These are phyloP conservation scores for Amanita brunnescens DNA, from an alignment of 768 basidiomycete species.

Conservation along the genomic window DNA sequence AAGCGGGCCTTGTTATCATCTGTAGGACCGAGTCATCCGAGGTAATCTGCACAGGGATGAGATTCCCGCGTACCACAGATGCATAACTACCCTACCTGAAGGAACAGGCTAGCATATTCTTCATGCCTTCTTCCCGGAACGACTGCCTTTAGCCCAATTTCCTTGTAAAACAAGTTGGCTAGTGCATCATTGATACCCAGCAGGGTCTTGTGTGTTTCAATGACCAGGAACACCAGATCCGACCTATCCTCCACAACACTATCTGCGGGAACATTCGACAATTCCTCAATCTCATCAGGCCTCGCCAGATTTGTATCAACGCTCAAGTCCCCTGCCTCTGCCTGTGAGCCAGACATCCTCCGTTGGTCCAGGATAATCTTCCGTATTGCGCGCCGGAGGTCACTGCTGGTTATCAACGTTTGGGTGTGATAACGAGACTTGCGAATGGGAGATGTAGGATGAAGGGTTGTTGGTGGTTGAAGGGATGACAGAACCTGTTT, in stretches of 20 bases:
- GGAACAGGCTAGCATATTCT: background rate
- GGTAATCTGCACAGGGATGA: slow-evolving; percentile 14
- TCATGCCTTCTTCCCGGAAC: background rate
- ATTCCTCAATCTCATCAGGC: too few relatives aligned
- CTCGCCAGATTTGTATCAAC: too few relatives aligned
- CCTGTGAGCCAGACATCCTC: too few relatives aligned
- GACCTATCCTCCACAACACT: too few relatives aligned
- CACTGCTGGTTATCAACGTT: background rate
- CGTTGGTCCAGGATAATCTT: too few relatives aligned
- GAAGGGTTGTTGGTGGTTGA: slow-evolving; percentile 7
- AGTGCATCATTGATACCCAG: background rate
- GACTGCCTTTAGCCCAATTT: background rate
- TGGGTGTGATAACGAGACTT: background rate
- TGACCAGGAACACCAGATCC: too few relatives aligned
- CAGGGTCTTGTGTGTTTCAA: too few relatives aligned
- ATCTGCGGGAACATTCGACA: too few relatives aligned
- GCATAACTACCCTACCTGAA: background rate
- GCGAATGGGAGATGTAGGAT: background rate
- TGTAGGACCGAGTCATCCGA: slow-evolving; percentile 18
- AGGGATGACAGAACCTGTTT: slow-evolving; percentile 19
- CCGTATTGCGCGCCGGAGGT: background rate
- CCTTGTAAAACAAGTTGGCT: background rate
- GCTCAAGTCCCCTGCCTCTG: too few relatives aligned
- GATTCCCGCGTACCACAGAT: too few relatives aligned
- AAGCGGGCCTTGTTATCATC: slow-evolving; percentile 8